Conservation (phyloP, 2,329 filamentous ascomycete genomes). For the Ophiostoma sp. region DNA sequence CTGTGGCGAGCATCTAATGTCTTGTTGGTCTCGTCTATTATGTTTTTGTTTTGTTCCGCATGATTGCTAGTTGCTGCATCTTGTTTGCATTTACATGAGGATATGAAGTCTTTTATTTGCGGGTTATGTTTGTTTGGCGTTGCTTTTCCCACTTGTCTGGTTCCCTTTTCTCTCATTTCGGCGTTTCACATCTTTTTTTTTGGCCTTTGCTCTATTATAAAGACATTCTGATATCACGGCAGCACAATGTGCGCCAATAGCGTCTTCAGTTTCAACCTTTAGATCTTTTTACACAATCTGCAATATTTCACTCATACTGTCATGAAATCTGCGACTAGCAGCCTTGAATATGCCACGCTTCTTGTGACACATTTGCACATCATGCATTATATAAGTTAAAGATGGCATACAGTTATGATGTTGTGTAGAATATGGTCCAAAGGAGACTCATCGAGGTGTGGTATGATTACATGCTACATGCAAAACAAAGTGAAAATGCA, state of each 20-base stretch:
- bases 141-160: not conserved
- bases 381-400: not conserved
- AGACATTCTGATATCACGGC: constrained; percentile 12
- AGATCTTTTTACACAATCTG: not conserved
- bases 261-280: not conserved
- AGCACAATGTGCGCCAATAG: not conserved
- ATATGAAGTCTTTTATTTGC: not conserved
- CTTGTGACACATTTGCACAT: not conserved
- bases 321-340: not conserved
- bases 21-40: not conserved
- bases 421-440: not conserved
- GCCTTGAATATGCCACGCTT: not conserved
- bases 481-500: not conserved
- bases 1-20: constrained; percentile 54
- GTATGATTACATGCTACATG: not conserved
- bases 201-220: not conserved
- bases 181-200: not conserved
- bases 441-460: not conserved
- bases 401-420: not conserved
- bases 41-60: not conserved
- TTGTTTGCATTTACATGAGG: not conserved
- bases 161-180: not conserved
- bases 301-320: not conserved
- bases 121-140: not conserved
- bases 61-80: not conserved